These are phyloP conservation scores for Dipteronia sinensis DNA, from an alignment of 345 rosid species.

Conservation along the genomic window DNA sequence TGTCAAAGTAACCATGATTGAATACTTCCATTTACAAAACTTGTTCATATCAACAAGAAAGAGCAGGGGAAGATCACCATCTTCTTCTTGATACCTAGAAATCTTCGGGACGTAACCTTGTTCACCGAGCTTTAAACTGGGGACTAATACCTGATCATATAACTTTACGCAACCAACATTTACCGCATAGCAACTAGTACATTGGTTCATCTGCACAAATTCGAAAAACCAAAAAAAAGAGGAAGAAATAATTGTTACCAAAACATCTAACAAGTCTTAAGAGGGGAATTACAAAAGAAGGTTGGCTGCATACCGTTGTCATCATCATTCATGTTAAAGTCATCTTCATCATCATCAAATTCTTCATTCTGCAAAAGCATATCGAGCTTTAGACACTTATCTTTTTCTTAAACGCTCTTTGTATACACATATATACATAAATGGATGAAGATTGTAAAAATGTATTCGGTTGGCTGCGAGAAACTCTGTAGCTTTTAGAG, in stretches of 20 bases:
- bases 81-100: not conserved
- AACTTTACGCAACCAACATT: too few species aligned
- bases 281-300: not conserved
- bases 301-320: conserved; percentile 38
- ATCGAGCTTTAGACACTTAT: not conserved
- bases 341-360: conserved; percentile 58
- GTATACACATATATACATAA: not conserved
- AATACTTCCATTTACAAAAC: not conserved
- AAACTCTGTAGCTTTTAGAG: not conserved
- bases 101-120: not conserved
- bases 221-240: not conserved
- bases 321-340: conserved; percentile 42
- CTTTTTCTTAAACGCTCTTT: not conserved
- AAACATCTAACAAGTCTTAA: not conserved
- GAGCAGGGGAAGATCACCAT: not conserved
- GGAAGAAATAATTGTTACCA: not conserved
- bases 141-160: too few species aligned
- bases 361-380: conserved; percentile 38
- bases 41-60: not conserved
- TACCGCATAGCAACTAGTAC: conserved; percentile 18
- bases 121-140: not conserved
- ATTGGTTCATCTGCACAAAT: conserved; percentile 36
- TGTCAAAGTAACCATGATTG: not conserved
- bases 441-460: not conserved
- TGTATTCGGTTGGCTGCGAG: not conserved